Evolutionary conservation across 179 eudicot species (phyloP).

Genomic region (Patellifolia procumbens): DNA sequence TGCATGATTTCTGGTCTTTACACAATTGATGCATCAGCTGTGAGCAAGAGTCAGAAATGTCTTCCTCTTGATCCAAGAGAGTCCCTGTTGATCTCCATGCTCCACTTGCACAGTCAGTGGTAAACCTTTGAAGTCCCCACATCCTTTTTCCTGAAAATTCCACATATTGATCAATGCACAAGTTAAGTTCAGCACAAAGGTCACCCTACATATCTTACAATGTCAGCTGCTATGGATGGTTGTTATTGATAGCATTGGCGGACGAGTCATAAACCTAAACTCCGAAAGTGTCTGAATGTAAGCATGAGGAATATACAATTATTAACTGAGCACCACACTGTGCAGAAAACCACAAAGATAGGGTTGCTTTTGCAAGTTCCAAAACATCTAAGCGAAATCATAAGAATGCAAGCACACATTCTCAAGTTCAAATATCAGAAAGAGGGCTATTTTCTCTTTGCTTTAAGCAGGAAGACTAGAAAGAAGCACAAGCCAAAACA

Average conservation of each 20-base stretch:
- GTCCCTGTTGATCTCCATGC: conserved; percentile 62
- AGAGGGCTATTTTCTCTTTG: not conserved
- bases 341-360: not conserved
- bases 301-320: not conserved
- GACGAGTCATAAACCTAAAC: not conserved
- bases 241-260: not conserved
- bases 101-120: conserved; percentile 58
- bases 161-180: conserved; percentile 6
- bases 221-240: not conserved
- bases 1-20: conserved; percentile 57
- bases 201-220: conserved; percentile 2
- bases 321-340: not conserved
- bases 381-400: not conserved
- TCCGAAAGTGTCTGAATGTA: not conserved
- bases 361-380: not conserved
- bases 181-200: conserved; percentile 7
- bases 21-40: conserved; percentile 61
- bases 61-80: conserved; percentile 55
- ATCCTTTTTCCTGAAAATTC: conserved; percentile 42
- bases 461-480: not conserved
- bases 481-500: not conserved
- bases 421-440: not conserved
- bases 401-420: not conserved
- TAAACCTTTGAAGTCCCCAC: conserved; percentile 55
- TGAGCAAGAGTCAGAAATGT: conserved; percentile 57